Conservation (phyloP, 345 rosid genomes). For the Microthlaspi erraticum region DNA sequence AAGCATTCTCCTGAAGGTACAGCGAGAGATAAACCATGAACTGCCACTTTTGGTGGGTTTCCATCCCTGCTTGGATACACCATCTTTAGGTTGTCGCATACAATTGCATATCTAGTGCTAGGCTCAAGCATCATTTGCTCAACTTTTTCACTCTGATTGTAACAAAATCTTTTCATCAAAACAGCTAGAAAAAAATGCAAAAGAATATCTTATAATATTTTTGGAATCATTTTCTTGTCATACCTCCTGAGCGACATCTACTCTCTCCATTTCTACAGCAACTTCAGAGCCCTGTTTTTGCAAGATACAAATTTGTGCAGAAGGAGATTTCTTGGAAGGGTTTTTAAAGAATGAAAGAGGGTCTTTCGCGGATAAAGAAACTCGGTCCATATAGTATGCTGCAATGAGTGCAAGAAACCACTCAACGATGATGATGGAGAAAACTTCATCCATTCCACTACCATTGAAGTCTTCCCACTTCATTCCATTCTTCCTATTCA, state of each 20-base stretch:
- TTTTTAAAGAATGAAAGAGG: slow-evolving; percentile 57
- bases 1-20: slow-evolving; percentile 88
- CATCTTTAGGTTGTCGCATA: slow-evolving; percentile 70
- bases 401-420: slow-evolving; percentile 65
- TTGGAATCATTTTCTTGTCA: neutral
- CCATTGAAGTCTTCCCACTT: slow-evolving; percentile 65
- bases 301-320: slow-evolving; percentile 52
- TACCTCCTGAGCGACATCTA: slow-evolving; percentile 87
- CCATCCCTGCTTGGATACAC: slow-evolving; percentile 87
- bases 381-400: slow-evolving; percentile 71
- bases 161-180: neutral
- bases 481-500: slow-evolving; percentile 70
- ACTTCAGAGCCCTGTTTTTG: slow-evolving; percentile 63
- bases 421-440: slow-evolving; percentile 66
- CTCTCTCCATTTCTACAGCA: slow-evolving; percentile 69
- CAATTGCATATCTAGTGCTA: slow-evolving; percentile 54
- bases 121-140: slow-evolving; percentile 63
- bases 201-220: neutral
- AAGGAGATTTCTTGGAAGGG: slow-evolving; percentile 45
- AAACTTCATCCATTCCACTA: slow-evolving; percentile 67
- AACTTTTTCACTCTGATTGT: slow-evolving; percentile 79
- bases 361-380: slow-evolving; percentile 54
- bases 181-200: neutral
- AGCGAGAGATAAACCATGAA: slow-evolving; percentile 85
- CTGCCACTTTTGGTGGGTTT: slow-evolving; percentile 79